A percentile compares a stretch with the other conserved stretches of the same genome.
Evolutionary conservation across 2,329 filamentous ascomycete genomes (phyloP).

Genomic region (Xylariaceae sp.): DNA sequence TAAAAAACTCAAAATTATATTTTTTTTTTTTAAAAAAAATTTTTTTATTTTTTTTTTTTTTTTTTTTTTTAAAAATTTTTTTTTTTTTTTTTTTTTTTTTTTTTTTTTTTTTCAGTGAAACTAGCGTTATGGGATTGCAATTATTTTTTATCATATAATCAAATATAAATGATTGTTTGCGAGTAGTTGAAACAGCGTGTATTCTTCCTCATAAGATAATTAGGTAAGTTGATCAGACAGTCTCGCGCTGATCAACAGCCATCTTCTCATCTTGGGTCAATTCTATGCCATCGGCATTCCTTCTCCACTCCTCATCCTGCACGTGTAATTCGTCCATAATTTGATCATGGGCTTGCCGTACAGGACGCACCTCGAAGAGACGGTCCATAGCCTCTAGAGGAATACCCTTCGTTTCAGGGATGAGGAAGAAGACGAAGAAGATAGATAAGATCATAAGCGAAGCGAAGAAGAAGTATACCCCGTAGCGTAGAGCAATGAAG

Average conservation of each 20-base stretch:
- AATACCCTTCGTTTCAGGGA: conserved; percentile 71
- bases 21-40: too few species aligned
- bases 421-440: conserved; percentile 65
- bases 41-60: too few species aligned
- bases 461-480: conserved; percentile 74
- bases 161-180: neutral
- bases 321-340: conserved; percentile 51
- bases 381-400: conserved; percentile 70
- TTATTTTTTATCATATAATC: too few species aligned
- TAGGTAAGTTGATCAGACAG: too few species aligned
- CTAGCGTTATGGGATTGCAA: too few species aligned
- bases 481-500: conserved; percentile 64
- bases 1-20: too few species aligned
- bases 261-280: conserved; percentile 23
- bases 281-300: conserved; percentile 32
- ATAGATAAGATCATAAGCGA: conserved; percentile 63
- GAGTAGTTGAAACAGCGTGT: too few species aligned
- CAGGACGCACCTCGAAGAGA: conserved; percentile 59
- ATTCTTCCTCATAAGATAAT: too few species aligned
- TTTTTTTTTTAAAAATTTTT: too few species aligned
- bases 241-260: conserved; percentile 20
- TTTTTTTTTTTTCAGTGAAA: too few species aligned
- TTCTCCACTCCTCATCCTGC: conserved; percentile 45
- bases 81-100: too few species aligned
- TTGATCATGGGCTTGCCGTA: conserved; percentile 49